These are phyloP conservation scores for Penicillium sp. DNA, from an alignment of 2,329 filamentous ascomycete species.

Conservation along the genomic window DNA sequence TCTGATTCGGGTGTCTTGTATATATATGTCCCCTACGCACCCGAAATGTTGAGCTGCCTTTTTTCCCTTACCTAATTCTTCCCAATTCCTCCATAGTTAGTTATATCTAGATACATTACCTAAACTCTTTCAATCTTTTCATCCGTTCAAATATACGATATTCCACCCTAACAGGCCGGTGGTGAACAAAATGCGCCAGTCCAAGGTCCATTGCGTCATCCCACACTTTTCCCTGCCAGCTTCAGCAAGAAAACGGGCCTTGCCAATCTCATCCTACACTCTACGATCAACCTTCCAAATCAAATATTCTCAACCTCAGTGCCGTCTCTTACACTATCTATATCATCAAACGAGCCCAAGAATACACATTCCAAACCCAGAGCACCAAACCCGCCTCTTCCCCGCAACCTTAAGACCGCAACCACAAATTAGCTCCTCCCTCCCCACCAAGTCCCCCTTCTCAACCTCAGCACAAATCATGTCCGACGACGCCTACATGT, in stretches of 20 bases:
- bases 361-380: background rate
- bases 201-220: conserved; percentile 27
- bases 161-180: background rate
- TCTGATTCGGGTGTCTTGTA: background rate
- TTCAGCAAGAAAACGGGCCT: conserved; percentile 1
- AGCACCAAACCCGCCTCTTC: background rate
- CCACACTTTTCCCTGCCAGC: conserved; percentile 14
- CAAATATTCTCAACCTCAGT: background rate
- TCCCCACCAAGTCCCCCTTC: conserved; percentile 9
- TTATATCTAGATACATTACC: background rate
- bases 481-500: conserved; percentile 74
- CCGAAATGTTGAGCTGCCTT: background rate
- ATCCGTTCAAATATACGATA: background rate
- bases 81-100: background rate
- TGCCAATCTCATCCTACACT: conserved; percentile 16
- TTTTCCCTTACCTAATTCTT: background rate
- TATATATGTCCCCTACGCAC: background rate
- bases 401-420: conserved; percentile 10
- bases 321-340: background rate
- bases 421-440: conserved; percentile 3
- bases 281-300: background rate
- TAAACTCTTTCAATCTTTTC: no score
- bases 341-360: background rate
- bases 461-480: conserved; percentile 31
- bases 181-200: conserved; percentile 15